Evolutionary conservation across 2,329 filamentous ascomycete genomes (phyloP).

Genomic region (Xylariales sp.): DNA sequence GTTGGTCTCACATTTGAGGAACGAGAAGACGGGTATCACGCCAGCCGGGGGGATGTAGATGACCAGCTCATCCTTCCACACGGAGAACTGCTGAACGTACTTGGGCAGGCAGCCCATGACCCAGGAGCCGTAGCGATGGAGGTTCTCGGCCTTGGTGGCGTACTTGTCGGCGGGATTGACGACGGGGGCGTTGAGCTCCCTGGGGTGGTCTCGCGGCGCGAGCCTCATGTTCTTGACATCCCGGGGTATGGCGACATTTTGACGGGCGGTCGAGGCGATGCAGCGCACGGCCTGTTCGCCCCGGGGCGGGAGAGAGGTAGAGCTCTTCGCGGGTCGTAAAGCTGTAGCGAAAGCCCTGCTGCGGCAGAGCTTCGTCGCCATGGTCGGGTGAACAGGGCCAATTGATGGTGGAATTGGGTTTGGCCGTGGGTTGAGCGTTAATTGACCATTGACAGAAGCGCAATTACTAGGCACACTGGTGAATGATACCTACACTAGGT

Average conservation of each 20-base stretch:
- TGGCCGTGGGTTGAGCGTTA: slow-evolving; percentile 32
- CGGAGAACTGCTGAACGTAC: slow-evolving; percentile 98
- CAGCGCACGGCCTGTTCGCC: slow-evolving; percentile 58
- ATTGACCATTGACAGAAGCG: slow-evolving; percentile 37
- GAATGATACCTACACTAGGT: slow-evolving; percentile 11
- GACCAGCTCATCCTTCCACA: slow-evolving; percentile 99
- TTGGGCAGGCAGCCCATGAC: slow-evolving; percentile 96
- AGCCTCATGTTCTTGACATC: slow-evolving; percentile 75
- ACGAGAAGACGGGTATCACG: slow-evolving; percentile 90
- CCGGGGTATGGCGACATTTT: slow-evolving; percentile 68
- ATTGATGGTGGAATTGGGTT: slow-evolving; percentile 53
- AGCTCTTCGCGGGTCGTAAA: slow-evolving; percentile 63
- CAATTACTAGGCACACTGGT: slow-evolving; percentile 2
- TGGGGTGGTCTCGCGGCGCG: slow-evolving; percentile 67
- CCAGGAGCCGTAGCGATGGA: slow-evolving; percentile 97
- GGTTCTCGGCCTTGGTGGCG: slow-evolving; percentile 82
- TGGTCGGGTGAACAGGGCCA: slow-evolving; percentile 57
- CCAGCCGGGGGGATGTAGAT: slow-evolving; percentile 91
- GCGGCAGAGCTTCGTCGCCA: slow-evolving; percentile 71
- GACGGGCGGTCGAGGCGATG: slow-evolving; percentile 62
- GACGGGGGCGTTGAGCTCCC: slow-evolving; percentile 79
- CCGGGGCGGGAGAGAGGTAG: slow-evolving; percentile 56
- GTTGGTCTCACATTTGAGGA: slow-evolving; percentile 78
- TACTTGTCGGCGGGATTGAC: slow-evolving; percentile 96
- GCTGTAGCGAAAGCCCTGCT: slow-evolving; percentile 67